These are phyloP conservation scores for Diaporthe velutina DNA, from an alignment of 2,329 filamentous ascomycete species.

Conservation along the genomic window DNA sequence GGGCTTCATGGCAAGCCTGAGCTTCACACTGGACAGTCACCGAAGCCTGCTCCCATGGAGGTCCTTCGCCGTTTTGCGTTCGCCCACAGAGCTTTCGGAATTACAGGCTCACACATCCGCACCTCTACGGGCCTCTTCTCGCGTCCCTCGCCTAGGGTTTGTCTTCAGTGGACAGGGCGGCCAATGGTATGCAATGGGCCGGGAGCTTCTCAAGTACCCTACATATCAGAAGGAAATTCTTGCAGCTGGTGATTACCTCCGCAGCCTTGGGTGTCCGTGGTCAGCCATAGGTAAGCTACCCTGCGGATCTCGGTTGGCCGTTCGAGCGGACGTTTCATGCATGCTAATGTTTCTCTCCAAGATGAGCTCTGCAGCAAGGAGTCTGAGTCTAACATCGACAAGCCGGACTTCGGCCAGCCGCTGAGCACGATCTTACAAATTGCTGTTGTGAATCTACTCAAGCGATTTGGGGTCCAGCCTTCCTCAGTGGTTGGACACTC, in stretches of 20 bases:
- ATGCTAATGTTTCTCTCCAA: not conserved
- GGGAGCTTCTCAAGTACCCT: not conserved
- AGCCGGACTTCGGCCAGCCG: not conserved
- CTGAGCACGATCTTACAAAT: not conserved
- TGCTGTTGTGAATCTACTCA: not conserved
- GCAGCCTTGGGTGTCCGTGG: not conserved
- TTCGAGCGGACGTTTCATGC: not conserved
- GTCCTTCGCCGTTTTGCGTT: not conserved
- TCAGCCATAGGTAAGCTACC: not conserved
- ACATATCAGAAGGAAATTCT: not conserved
- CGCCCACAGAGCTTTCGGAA: not conserved
- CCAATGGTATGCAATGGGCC: constrained; percentile 1
- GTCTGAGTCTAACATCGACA: not conserved
- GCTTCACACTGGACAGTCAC: not conserved
- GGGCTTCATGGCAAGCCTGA: not conserved
- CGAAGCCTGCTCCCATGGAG: not conserved
- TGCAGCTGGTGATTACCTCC: not conserved
- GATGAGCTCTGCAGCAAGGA: not conserved
- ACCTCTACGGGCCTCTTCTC: not conserved
- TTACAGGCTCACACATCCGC: not conserved
- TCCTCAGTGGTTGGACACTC: constrained; percentile 2
- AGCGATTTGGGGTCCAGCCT: not conserved
- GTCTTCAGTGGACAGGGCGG: constrained; percentile 1
- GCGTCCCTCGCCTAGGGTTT: not conserved
- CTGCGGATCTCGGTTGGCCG: not conserved